Base-by-base conservation (phyloP, 2,329 filamentous ascomycete species). In the Plenodomus lindquistii region DNA sequence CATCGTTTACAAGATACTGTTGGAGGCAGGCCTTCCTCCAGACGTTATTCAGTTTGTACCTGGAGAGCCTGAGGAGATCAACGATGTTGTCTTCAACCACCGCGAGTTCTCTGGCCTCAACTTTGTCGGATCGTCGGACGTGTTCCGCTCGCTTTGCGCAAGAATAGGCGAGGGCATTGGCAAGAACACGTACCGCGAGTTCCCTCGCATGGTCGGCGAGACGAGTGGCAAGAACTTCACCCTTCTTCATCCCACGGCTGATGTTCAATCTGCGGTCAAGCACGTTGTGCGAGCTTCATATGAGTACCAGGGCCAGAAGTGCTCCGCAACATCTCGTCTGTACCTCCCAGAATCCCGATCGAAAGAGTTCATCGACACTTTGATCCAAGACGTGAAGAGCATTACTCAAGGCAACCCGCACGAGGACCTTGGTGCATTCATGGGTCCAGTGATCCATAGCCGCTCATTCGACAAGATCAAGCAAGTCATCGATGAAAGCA, bases 171-270 rank as follows among this genome's bases (percentile, higher is more conserved):
- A 83, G 58, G 89, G 88, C 31, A 86, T 94, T 21, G 88, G 88
- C 10, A 85, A 91, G 65, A 88, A 87, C 56, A 86, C 83, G 41
- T 97, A 96, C 76, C 79, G 79, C 54, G 85, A 86, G 56, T 97
- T 96, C 74, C 91, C 90, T 21, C 86, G 90, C 60, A 87, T 95
- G 59, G 89, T 95, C 4, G 91, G 89, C 54, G 90, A 95, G 80
- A 95, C 90, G 20, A 89, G 90, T 46, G 91, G 90, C 69, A 95
- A 95, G 83, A 95, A 95, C 79, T 95, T 91, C 79, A 90, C 94
- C 69, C 75, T 95, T 44, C 75, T 95, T 27, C 89, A 95, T 76
- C 75, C 79, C 35, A 85, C 84, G 1, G 90, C 90, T 24, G 87
- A 94, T 62, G 74, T 93, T 38, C 77, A 84, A 45, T 93, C 92